phyloP scores from a whole-genome alignment of 78 protist genomes.

The Chrysochromulina tobinii region DNA sequence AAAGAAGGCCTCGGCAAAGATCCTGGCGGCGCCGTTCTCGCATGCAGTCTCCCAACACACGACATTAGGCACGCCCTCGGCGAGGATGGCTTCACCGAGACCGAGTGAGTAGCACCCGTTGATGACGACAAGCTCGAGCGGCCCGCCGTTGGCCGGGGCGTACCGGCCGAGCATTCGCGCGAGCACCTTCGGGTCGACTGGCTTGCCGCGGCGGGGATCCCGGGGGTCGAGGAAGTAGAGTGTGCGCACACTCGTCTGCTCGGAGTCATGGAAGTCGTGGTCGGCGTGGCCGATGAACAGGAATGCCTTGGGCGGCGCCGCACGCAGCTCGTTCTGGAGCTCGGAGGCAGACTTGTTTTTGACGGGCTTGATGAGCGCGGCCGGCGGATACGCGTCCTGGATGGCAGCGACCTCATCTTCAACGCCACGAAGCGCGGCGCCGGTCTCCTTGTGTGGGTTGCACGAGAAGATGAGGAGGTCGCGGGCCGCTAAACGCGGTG shows the following conservation, averaged over 20 bases:
- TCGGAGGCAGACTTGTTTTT: no score
- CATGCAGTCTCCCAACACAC: neutral
- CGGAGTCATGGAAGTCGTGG: neutral
- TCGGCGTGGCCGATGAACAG: neutral
- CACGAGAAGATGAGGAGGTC: no score
- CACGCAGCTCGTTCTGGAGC: no score
- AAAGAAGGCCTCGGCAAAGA: neutral
- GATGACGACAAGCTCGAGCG: neutral
- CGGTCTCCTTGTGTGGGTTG: no score
- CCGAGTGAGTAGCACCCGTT: neutral
- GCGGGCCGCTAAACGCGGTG: no score
- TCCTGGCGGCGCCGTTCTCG: neutral
- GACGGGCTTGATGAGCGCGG: no score
- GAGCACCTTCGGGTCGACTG: neutral
- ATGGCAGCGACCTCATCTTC: no score
- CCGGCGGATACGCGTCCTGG: no score
- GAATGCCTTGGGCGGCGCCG: neutral
- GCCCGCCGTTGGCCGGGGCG: neutral
- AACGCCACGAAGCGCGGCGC: no score
- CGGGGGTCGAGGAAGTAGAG: neutral
- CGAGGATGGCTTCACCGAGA: neutral
- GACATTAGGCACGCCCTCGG: neutral
- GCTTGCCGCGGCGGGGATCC: neutral
- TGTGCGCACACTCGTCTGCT: neutral
- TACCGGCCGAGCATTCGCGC: neutral